Conservation (phyloP, 495 filamentous ascomycete species). For the Polyplosphaeria fusca region DNA sequence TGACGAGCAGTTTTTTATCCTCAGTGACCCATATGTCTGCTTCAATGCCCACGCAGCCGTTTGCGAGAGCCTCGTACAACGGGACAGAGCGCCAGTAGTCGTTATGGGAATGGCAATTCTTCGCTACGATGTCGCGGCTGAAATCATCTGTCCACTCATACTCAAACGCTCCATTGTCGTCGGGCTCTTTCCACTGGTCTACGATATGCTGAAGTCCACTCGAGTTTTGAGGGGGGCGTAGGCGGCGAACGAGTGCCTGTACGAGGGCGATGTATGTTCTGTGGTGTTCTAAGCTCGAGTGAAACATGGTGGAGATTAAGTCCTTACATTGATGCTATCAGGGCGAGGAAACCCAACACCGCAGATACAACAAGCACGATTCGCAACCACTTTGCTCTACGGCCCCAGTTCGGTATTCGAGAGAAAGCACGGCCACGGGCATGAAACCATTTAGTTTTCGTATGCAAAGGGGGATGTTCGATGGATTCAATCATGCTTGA, state of each 20-base stretch:
- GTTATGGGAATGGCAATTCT: conserved; percentile 29
- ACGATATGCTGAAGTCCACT: conserved; percentile 28
- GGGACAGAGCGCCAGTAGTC: conserved; percentile 28
- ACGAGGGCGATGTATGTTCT: conserved; percentile 27
- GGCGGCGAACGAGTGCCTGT: conserved; percentile 7
- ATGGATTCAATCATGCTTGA: too few relatives aligned
- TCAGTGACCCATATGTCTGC: conserved; percentile 26
- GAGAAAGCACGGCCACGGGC: too few relatives aligned
- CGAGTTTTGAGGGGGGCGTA: conserved; percentile 6
- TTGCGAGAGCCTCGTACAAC: conserved; percentile 22
- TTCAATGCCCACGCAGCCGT: conserved; percentile 27
- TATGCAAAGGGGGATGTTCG: too few relatives aligned
- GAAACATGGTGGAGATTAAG: too few relatives aligned
- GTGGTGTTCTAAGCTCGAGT: too few relatives aligned
- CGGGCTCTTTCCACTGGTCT: conserved; percentile 22
- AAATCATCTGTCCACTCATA: conserved; percentile 27
- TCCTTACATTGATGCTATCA: too few relatives aligned
- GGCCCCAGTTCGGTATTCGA: too few relatives aligned
- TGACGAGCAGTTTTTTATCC: conserved; percentile 23
- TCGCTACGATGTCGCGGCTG: conserved; percentile 25
- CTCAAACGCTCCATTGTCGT: conserved; percentile 9
- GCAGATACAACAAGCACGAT: too few relatives aligned
- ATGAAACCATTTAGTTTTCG: too few relatives aligned
- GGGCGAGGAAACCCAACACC: too few relatives aligned
- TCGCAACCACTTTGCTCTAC: too few relatives aligned